A percentile compares a stretch with the other conserved stretches of the same genome.
These are phyloP conservation scores for Ochetophila trinervis DNA, from an alignment of 306 rosid genomes.

Conservation along the genomic window DNA sequence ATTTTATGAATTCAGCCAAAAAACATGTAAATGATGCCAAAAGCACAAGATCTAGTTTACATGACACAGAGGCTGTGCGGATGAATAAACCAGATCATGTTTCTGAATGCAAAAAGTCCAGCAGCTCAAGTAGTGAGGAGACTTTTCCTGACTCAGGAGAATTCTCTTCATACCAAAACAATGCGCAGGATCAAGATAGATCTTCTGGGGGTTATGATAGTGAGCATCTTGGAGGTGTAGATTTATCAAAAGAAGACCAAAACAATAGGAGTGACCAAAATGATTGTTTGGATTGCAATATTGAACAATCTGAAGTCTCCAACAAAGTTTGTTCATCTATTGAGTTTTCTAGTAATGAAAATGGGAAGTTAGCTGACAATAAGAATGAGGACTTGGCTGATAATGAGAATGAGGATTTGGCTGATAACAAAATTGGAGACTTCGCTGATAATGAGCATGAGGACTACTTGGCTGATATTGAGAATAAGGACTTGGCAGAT, in stretches of 20 bases:
- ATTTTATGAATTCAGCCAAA: conserved; percentile 56
- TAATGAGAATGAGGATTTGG: conserved; percentile 1
- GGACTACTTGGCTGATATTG: conserved; percentile 1
- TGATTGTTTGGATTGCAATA: conserved; percentile 19
- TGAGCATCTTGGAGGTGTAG: conserved; percentile 32
- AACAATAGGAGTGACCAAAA: conserved; percentile 34
- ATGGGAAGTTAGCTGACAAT: background rate
- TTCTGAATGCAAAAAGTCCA: conserved; percentile 28
- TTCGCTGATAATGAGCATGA: background rate
- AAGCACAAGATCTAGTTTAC: conserved; percentile 31
- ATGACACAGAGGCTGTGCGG: conserved; percentile 37
- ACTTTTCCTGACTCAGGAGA: conserved; percentile 41
- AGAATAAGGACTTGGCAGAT: background rate
- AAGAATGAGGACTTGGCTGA: background rate
- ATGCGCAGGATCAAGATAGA: conserved; percentile 27
- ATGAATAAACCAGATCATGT: conserved; percentile 21
- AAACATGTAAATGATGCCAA: conserved; percentile 28
- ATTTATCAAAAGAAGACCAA: conserved; percentile 38
- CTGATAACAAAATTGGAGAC: background rate
- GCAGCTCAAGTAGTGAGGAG: conserved; percentile 29
- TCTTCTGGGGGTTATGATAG: conserved; percentile 29
- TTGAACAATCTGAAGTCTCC: conserved; percentile 37
- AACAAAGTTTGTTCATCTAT: conserved; percentile 31
- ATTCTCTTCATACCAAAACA: conserved; percentile 27
- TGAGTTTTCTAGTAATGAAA: conserved; percentile 21